A percentile compares a stretch with the other conserved stretches of the same genome.
These are phyloP conservation scores for Trichomonas tenax DNA, from an alignment of 208 protist species.

Conservation along the genomic window DNA sequence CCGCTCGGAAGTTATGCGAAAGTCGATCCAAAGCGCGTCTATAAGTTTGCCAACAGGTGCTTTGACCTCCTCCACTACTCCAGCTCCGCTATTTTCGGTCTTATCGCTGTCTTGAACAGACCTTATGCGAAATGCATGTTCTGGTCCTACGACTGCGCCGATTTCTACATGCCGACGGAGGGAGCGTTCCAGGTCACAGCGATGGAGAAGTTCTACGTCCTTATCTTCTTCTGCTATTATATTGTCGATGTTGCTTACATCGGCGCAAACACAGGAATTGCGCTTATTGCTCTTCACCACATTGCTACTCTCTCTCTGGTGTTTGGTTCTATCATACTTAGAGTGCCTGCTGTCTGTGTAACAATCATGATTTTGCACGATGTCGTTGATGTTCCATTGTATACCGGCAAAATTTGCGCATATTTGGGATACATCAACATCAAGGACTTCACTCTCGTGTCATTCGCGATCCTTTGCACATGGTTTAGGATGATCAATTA, in stretches of 20 bases:
- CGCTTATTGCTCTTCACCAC: not conserved
- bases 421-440: not conserved
- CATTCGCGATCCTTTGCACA: not conserved
- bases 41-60: not conserved
- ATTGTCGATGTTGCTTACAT: not conserved
- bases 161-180: not conserved
- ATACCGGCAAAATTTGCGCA: not conserved
- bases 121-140: not conserved
- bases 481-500: not conserved
- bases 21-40: not conserved
- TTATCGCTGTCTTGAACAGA: not conserved
- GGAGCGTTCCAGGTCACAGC: too few species aligned
- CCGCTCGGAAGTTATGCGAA: not conserved
- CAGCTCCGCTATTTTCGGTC: not conserved
- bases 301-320: not conserved
- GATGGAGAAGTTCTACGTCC: not conserved
- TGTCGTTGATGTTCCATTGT: constrained; percentile 19
- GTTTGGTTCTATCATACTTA: not conserved
- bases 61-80: not conserved
- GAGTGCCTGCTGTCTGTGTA: not conserved
- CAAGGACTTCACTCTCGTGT: not conserved
- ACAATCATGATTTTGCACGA: not conserved
- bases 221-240: not conserved
- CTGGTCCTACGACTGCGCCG: not conserved
- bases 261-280: not conserved